Base-by-base conservation (phyloP, 768 basidiomycete species). In the Kwoniella botswanensis region DNA sequence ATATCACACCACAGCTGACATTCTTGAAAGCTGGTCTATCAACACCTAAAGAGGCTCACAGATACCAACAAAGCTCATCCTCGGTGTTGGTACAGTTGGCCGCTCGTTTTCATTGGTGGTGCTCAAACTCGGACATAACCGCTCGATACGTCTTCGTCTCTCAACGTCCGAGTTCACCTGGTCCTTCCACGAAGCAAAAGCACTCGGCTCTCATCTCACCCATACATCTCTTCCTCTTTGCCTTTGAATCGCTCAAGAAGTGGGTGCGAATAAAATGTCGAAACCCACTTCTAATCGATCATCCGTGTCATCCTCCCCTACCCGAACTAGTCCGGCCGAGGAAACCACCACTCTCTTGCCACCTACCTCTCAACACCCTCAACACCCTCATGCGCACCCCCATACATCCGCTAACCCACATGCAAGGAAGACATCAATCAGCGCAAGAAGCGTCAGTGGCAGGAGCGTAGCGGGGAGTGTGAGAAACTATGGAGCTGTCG, bases 301-400 rank as follows among this genome's bases (percentile, higher is more conserved):
- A 2, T 52, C 42, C 35, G 35, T 54, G 15, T 73, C 72, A 2
- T 63, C 72, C 24, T 70, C 77, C 9, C 66, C 75, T 15, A 43
- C 68, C 2, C 60, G 46, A 9, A 35, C 52, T 15, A 61, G 65
- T n/a, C 63, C 69, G 3, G 67, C 73, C 9, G 70, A 57, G 24
- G 80, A 81, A 64, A 66, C 75, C 29, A 79, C 78, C 46, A 59
- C 74, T 17, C 75, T 79, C 55, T 68, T 81, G 17, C 76, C 78
- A 50, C 74, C 73, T 10, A 53, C 62, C 44, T 10, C 62, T 35
- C 52, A 26, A 22, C 65, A 65, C 24, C 53, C 62, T 35, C 52
- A 26, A 22, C 65, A 65, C 24, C 53, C 56, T 12, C 71, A 60
- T 56, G 42, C 61, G 42, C 50, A 22, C 57, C 57, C n/a, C 42